Conservation (phyloP, 139 green algal species). For the Chlamydomonas incerta region DNA sequence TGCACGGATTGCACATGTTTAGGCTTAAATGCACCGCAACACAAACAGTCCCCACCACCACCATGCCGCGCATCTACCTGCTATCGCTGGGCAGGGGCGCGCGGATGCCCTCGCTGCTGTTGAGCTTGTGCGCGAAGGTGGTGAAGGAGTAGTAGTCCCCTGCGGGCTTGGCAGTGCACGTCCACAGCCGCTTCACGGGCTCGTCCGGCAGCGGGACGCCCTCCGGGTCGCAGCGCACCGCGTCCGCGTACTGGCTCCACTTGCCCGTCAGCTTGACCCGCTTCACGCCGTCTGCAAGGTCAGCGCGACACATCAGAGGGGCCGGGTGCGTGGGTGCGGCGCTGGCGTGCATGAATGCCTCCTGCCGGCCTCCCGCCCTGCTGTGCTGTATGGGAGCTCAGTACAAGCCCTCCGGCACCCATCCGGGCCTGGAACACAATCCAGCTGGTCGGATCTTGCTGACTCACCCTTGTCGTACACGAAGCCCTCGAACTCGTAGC, state of each 20-base stretch:
- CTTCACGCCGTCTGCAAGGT: constrained; percentile 80
- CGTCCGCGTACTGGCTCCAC: constrained; percentile 88
- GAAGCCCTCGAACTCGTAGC: constrained; percentile 79
- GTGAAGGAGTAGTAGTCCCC: constrained; percentile 94
- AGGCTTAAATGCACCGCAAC: no score
- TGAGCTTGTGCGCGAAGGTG: constrained; percentile 88
- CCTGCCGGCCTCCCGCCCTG: no score
- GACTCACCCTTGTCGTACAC: constrained; percentile 56
- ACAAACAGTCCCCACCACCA: no score
- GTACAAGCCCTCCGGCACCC: no score
- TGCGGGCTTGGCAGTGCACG: constrained; percentile 75
- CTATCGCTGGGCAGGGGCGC: constrained; percentile 86
- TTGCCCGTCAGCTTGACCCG: constrained; percentile 80
- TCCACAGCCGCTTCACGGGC: constrained; percentile 79
- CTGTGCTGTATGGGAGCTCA: no score
- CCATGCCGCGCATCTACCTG: constrained; percentile 44
- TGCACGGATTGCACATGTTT: no score
- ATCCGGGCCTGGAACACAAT: no score
- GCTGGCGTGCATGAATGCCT: no score
- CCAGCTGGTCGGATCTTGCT: no score
- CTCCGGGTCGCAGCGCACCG: constrained; percentile 75
- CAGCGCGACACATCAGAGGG: no score
- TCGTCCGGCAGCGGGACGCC: constrained; percentile 69
- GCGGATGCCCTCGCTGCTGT: constrained; percentile 68
- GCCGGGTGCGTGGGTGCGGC: no score